phyloP scores from a whole-genome alignment of 176 grass and related monocot species.

The Coix lacrymajobi region DNA sequence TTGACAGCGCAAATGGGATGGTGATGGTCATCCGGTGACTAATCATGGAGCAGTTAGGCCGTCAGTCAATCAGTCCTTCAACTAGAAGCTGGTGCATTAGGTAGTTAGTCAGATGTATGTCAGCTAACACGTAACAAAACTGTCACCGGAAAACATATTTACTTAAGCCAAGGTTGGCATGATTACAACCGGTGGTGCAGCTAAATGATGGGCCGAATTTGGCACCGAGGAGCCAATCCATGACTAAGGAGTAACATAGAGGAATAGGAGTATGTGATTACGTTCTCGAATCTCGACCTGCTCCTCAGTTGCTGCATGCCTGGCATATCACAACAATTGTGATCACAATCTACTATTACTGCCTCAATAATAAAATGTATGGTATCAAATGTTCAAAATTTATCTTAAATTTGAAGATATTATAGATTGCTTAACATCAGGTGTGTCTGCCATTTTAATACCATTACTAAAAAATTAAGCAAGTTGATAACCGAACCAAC shows the following conservation, averaged over 20 bases:
- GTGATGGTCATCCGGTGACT: not conserved
- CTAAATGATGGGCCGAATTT: not conserved
- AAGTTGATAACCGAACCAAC: no score
- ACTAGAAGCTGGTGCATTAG: not conserved
- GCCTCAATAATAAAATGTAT: no score
- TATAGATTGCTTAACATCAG: no score
- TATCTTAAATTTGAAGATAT: no score
- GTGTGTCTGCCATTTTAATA: no score
- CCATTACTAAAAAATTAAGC: no score
- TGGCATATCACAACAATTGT: no score
- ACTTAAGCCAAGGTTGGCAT: constrained; percentile 17
- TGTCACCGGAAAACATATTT: not conserved
- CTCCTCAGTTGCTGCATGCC: not conserved
- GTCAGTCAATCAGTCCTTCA: not conserved
- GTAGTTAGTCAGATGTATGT: not conserved
- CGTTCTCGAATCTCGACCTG: no score
- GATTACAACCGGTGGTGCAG: not conserved
- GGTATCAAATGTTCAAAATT: no score
- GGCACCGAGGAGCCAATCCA: not conserved
- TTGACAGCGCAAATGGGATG: constrained; percentile 23
- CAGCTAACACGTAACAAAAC: not conserved
- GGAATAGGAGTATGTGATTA: not conserved
- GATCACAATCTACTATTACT: no score
- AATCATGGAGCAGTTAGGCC: not conserved
- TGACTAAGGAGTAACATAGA: not conserved